Base-by-base conservation (phyloP, 257 asterid species). In the Thymus mandschuricus region DNA sequence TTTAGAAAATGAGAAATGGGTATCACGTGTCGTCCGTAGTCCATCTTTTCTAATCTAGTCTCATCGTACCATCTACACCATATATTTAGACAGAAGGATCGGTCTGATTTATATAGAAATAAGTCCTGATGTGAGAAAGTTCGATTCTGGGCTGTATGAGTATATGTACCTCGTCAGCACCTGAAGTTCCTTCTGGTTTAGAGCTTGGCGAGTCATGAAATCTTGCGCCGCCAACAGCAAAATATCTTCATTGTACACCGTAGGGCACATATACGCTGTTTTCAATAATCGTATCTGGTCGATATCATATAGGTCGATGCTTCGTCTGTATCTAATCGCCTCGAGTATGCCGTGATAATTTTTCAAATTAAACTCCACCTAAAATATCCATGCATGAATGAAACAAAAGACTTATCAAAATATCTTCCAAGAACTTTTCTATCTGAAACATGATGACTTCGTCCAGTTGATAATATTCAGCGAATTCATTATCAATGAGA, bases 221-320 rank as follows among this genome's bases (percentile, higher is more conserved):
- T 78, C 75, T 52, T 41, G 81, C 0, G n/a, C 35, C 2, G 83
- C 30, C 1, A 70, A 66, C 5, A 0, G 52, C 1, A 63, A 35
- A 29, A 71, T 9, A 29, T 81, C 86, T 57, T 38, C 68, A 35
- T 30, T 75, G 29, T 74, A 46, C 10, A 57, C 41, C 35, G 55
- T 46, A 4, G 78, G 60, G 51, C 57, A 82, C 84, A 79, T 71
- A 40, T 71, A 75, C 3, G 79, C 71, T 8, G 85, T 60, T 66
- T 77, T 77, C 3, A 68, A 63, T 28, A 75, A 34, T 34, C 68
- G 72, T 46, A 11, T 51, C 8, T 46, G 55, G 60, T 68, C 72
- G 11, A 34, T 1, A 27, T 75, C 66, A 64, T 71, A 78, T 9
- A 73, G 71, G 28, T 80, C 80, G 3, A 78, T 66, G 70, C 48